Evolutionary conservation across 768 basidiomycete species (phyloP), one percentile per base, ranked within the genome.

Genomic region (Boletus rubescentipes): DNA sequence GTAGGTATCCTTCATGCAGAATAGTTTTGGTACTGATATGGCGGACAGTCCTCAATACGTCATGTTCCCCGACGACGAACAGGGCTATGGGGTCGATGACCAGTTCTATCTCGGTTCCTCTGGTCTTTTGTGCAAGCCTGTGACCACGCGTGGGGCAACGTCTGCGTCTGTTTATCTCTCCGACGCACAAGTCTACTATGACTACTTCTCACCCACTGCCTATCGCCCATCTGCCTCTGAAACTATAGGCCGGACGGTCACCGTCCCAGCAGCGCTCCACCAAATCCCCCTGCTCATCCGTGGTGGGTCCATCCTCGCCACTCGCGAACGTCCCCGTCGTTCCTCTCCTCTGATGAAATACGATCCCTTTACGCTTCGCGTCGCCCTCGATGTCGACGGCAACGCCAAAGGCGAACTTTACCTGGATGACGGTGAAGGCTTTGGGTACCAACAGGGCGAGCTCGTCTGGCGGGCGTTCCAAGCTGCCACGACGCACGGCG

Each of bases 171-270:
- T 98, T 6, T 98, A 98, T 69, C 79, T 99, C 35, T 79, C 91
- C 2, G 97, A 97, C 65, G 83, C 92, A 51, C 86, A 92, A 76
- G 86, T 93, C 8, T 98, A 97, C 77, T 99, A 98, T 66, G 85
- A 98, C 74, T 98, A 98, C 73, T 90, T 93, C 77, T 82, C 81
- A 34, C 72, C 84, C 64, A 67, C 78, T 16, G 75, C 84, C 38
- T 86, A 93, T 73, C 85, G 80, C 35, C 87, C 90, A 5, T 65
- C 83, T 2, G 3, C 40, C 18, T 67, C 82, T 21, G 32, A 52
- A 14, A 7, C 18, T 4, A 77, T 82, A 43, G 87, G 89, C 55
- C 86, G 83, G 55, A 67, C 76, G 45, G 74, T 97, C 66, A 89
- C 84, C 2, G 81, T 97, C n/a, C 75, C 87, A 0, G 88, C 93